Conservation (phyloP, 73 alveolate genomes). For the Breviolum minutum region DNA sequence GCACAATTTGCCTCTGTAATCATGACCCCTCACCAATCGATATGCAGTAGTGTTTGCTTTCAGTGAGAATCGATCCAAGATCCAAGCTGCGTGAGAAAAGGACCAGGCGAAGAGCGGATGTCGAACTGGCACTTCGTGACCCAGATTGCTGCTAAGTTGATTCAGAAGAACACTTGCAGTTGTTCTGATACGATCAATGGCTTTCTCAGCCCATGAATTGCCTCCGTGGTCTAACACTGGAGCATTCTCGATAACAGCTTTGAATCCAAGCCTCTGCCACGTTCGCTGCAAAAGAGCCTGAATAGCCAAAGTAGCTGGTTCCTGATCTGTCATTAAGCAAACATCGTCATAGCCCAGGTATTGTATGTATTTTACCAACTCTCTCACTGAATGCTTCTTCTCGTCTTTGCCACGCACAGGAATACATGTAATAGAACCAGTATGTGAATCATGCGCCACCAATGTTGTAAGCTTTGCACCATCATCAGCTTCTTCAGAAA, state of each 20-base stretch:
- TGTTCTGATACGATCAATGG: not conserved
- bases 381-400: not conserved
- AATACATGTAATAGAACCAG: not conserved
- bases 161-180: not conserved
- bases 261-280: not conserved
- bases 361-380: not conserved
- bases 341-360: not conserved
- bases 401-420: not conserved
- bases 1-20: not conserved
- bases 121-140: not conserved
- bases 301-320: not conserved
- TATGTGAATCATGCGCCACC: not conserved
- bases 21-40: not conserved
- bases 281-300: not conserved
- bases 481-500: not conserved
- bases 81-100: not conserved
- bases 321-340: not conserved
- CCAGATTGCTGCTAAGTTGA: not conserved
- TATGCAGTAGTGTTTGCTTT: not conserved
- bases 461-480: not conserved
- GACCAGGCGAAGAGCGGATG: not conserved
- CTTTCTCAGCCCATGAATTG: not conserved
- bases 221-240: not conserved
- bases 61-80: not conserved
- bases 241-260: not conserved